phyloP scores from a whole-genome alignment of 1,284 basidiomycete genomes.

The Uromyces viciae-fabae region DNA sequence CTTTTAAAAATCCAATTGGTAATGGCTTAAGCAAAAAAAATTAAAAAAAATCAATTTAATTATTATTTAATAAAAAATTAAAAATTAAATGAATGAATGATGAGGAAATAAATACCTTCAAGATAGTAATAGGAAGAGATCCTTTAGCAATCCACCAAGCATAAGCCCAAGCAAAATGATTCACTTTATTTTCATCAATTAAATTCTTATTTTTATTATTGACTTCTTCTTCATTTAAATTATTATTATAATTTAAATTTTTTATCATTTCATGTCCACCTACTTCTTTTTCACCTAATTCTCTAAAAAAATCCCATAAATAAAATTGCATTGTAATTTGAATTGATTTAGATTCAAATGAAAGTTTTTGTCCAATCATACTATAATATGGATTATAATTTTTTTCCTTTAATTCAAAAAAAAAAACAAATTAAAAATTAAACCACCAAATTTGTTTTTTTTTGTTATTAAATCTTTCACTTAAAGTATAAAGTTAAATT shows the following conservation, averaged over 20 bases:
- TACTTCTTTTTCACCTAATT: conserved; percentile 76
- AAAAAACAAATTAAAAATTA: neutral
- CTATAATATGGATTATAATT: conserved; percentile 94
- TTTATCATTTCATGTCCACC: conserved; percentile 76
- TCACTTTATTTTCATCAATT: conserved; percentile 60
- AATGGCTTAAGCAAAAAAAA: conserved; percentile 3
- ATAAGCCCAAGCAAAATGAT: conserved; percentile 70
- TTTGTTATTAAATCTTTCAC: too few relatives aligned
- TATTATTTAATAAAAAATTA: neutral
- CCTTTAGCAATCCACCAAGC: conserved; percentile 80
- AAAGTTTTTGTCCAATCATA: conserved; percentile 69
- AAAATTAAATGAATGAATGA: neutral
- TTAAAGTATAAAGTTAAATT: too few relatives aligned
- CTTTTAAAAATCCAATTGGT: conserved; percentile 17
- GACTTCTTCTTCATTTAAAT: conserved; percentile 43
- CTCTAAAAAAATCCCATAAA: conserved; percentile 93
- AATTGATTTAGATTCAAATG: conserved; percentile 61
- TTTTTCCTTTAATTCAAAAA: conserved; percentile 65
- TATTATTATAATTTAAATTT: conserved; percentile 56
- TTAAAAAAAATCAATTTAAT: neutral
- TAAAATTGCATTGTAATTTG: conserved; percentile 92
- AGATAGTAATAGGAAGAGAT: conserved; percentile 66
- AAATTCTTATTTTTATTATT: conserved; percentile 55
- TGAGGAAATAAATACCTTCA: conserved; percentile 64
- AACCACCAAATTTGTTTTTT: too few relatives aligned